Conservation (phyloP, 1,139 yeast genomes). For the Candida freyschussii region DNA sequence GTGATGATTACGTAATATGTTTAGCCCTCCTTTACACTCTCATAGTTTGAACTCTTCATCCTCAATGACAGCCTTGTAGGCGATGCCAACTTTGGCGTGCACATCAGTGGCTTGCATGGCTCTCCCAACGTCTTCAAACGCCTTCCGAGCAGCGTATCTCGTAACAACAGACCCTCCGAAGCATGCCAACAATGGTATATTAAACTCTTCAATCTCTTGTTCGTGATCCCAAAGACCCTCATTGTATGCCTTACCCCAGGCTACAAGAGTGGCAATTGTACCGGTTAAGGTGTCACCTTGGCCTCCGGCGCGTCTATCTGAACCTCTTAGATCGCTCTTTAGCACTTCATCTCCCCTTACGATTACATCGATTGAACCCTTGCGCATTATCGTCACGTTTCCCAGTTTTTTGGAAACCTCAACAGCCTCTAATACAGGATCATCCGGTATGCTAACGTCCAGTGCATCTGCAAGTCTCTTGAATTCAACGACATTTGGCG, state of each 20-base stretch:
- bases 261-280: conserved; percentile 58
- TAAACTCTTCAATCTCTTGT: conserved; percentile 25
- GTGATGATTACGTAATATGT: too few relatives aligned
- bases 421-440: conserved; percentile 12
- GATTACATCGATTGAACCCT: conserved; percentile 65
- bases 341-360: conserved; percentile 34
- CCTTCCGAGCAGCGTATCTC: conserved; percentile 58
- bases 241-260: conserved; percentile 62
- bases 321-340: conserved; percentile 48
- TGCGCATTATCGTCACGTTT: conserved; percentile 63
- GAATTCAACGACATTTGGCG: conserved; percentile 90
- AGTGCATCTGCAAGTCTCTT: conserved; percentile 53
- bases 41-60: conserved; percentile 4
- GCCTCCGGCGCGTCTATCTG: conserved; percentile 75
- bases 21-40: too few relatives aligned
- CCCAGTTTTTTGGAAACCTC: conserved; percentile 53
- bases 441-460: conserved; percentile 28
- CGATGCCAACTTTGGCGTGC: conserved; percentile 60
- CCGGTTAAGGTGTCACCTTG: conserved; percentile 85
- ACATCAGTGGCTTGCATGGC: conserved; percentile 84
- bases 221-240: conserved; percentile 49
- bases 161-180: conserved; percentile 72
- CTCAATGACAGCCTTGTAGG: conserved; percentile 52
- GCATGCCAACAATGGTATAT: conserved; percentile 54
- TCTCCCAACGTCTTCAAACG: conserved; percentile 63